A percentile compares a stretch with the other conserved stretches of the same genome.
Conservation (phyloP, 2,329 filamentous ascomycete species). For the Penicillium nordicum region DNA sequence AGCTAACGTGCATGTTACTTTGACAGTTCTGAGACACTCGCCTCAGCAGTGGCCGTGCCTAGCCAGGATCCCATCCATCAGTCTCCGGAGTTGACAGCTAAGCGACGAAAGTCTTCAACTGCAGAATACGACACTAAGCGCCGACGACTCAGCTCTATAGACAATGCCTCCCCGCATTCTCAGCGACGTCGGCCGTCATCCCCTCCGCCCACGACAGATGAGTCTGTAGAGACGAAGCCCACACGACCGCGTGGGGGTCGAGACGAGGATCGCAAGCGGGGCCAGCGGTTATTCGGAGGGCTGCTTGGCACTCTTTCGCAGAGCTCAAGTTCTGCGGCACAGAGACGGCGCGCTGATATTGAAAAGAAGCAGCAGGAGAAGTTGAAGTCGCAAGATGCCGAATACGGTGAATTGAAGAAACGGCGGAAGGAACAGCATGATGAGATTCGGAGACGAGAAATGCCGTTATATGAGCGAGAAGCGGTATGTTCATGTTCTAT, state of each 20-base stretch:
- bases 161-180: slow-evolving; percentile 22
- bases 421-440: slow-evolving; percentile 63
- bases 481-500: slow-evolving; percentile 60
- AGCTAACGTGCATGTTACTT: slow-evolving; percentile 2
- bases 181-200: slow-evolving; percentile 25
- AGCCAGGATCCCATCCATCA: slow-evolving; percentile 34
- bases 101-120: slow-evolving; percentile 55
- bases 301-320: slow-evolving; percentile 75
- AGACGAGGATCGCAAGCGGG: slow-evolving; percentile 78
- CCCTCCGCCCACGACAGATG: slow-evolving; percentile 16
- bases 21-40: slow-evolving; percentile 37
- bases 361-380: slow-evolving; percentile 78
- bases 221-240: slow-evolving; percentile 17
- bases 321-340: slow-evolving; percentile 59
- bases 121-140: slow-evolving; percentile 53
- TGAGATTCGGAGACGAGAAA: slow-evolving; percentile 62
- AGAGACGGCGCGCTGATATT: slow-evolving; percentile 72
- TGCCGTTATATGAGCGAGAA: slow-evolving; percentile 71
- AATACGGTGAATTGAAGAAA: slow-evolving; percentile 65
- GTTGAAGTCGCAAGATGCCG: slow-evolving; percentile 70
- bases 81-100: slow-evolving; percentile 39
- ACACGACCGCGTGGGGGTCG: slow-evolving; percentile 38
- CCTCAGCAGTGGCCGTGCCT: slow-evolving; percentile 54
- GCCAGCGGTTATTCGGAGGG: slow-evolving; percentile 80
- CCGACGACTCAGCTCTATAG: slow-evolving; percentile 45